Percentiles rank a stretch among this genome's conserved stretches.
These are phyloP conservation scores for Phytophthora sojae DNA, from an alignment of 352 stramenopile genomes.

Conservation along the genomic window DNA sequence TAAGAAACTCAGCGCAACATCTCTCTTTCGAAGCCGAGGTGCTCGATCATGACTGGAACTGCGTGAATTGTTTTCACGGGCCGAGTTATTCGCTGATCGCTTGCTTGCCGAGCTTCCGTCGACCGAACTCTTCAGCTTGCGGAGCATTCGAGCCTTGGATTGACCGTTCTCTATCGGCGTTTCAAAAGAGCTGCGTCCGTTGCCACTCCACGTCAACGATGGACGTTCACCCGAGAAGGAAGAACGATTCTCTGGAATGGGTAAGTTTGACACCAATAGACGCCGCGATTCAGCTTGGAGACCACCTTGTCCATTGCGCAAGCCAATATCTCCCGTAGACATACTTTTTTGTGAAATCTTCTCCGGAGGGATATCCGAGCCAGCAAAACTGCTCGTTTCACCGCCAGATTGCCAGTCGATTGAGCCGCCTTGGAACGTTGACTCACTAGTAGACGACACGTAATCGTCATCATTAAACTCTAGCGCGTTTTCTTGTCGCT, in stretches of 20 bases:
- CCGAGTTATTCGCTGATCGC: conserved; percentile 20
- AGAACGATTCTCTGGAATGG: conserved; percentile 40
- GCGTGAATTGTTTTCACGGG: conserved; percentile 18
- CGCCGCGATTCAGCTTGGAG: conserved; percentile 24
- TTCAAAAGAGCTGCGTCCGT: conserved; percentile 52
- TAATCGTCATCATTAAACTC: conserved; percentile 44
- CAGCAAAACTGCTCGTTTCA: conserved; percentile 12
- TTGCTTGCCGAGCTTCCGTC: conserved; percentile 17
- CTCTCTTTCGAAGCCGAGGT: conserved; percentile 67
- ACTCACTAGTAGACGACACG: conserved; percentile 50
- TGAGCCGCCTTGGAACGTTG: conserved; percentile 31
- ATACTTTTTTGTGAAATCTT: conserved; percentile 28
- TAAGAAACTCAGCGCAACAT: conserved; percentile 69
- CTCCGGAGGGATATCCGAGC: conserved; percentile 21
- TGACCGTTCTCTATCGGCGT: conserved; percentile 67
- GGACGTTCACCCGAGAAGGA: conserved; percentile 46
- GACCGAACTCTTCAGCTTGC: conserved; percentile 67
- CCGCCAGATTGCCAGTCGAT: conserved; percentile 16
- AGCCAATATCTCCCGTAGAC: conserved; percentile 26
- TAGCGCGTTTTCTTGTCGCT: conserved; percentile 44
- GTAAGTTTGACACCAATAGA: conserved; percentile 42
- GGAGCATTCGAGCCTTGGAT: conserved; percentile 69
- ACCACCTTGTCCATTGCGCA: conserved; percentile 2
- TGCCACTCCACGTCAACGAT: conserved; percentile 41
- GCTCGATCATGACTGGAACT: conserved; percentile 13